Evolutionary conservation across 257 asterid species (phyloP).

Genomic region (Plectranthus barbatus): DNA sequence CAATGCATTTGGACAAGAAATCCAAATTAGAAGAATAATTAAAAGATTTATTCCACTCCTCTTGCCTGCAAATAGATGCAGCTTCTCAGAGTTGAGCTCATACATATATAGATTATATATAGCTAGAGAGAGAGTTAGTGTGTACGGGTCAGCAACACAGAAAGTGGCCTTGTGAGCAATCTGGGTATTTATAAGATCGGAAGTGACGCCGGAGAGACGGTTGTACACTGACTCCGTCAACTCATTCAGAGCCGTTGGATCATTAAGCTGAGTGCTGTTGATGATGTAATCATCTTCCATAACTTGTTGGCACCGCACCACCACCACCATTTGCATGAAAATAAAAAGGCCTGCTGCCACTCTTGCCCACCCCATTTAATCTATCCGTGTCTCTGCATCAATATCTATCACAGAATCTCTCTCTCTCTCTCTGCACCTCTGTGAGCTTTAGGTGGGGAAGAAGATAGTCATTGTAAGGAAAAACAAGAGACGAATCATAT

Average conservation of each 20-base stretch:
- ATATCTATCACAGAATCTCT: too few species aligned
- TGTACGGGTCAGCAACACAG: slow-evolving; percentile 56
- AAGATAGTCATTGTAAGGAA: too few species aligned
- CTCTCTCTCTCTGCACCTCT: too few species aligned
- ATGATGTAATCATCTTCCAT: slow-evolving; percentile 10
- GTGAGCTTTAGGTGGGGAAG: too few species aligned
- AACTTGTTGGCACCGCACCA: slow-evolving; percentile 38
- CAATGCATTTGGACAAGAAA: slow-evolving; percentile 53
- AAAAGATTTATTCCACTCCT: slow-evolving; percentile 73
- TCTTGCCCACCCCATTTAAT: slow-evolving; percentile 9
- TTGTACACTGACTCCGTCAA: slow-evolving; percentile 33
- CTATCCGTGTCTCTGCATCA: too few species aligned
- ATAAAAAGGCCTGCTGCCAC: not conserved
- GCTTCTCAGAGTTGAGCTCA: not conserved
- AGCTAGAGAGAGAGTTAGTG: not conserved
- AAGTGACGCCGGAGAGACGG: slow-evolving; percentile 41
- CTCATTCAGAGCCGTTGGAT: slow-evolving; percentile 23
- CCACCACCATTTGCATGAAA: slow-evolving; percentile 20
- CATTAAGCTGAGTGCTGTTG: slow-evolving; percentile 23
- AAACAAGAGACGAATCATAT: too few species aligned
- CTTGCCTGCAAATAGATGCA: slow-evolving; percentile 33
- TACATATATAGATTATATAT: not conserved
- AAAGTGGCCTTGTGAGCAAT: slow-evolving; percentile 40
- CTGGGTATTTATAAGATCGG: slow-evolving; percentile 28
- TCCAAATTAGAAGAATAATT: slow-evolving; percentile 49